phyloP scores from a whole-genome alignment of 2,329 filamentous ascomycete species.

The Neospermospora avenae region DNA sequence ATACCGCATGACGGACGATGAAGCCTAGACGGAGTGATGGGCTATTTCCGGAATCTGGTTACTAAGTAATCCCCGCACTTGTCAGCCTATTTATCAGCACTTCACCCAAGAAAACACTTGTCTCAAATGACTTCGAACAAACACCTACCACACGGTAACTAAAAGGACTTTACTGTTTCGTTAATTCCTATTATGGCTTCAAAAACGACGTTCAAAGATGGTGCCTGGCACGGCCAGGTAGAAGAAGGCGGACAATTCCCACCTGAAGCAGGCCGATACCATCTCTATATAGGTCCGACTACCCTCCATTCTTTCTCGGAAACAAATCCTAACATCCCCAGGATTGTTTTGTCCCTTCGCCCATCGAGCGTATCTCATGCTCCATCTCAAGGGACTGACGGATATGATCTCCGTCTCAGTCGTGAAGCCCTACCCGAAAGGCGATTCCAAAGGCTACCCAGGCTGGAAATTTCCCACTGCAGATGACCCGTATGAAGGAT shows the following conservation, averaged over 20 bases:
- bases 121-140: too few species aligned
- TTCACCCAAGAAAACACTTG: too few species aligned
- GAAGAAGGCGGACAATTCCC: conserved; percentile 43
- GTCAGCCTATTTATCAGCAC: too few species aligned
- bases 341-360: conserved; percentile 53
- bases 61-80: too few species aligned
- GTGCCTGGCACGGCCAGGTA: conserved; percentile 28
- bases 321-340: conserved; percentile 18
- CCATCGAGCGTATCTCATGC: conserved; percentile 79
- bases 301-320: not conserved
- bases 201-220: conserved; percentile 23
- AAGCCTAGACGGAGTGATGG: too few species aligned
- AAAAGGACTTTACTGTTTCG: not conserved
- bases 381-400: conserved; percentile 87
- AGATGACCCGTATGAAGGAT: conserved; percentile 58
- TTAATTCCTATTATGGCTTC: conserved; percentile 16
- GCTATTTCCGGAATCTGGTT: too few species aligned
- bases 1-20: too few species aligned
- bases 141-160: too few species aligned
- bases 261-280: conserved; percentile 83
- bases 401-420: conserved; percentile 59
- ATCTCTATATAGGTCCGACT: conserved; percentile 75
- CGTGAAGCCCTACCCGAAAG: conserved; percentile 61
- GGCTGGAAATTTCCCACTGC: conserved; percentile 63
- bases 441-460: conserved; percentile 58